Evolutionary conservation across 1,284 basidiomycete genomes (phyloP).

Genomic region (Melampsora americana): DNA sequence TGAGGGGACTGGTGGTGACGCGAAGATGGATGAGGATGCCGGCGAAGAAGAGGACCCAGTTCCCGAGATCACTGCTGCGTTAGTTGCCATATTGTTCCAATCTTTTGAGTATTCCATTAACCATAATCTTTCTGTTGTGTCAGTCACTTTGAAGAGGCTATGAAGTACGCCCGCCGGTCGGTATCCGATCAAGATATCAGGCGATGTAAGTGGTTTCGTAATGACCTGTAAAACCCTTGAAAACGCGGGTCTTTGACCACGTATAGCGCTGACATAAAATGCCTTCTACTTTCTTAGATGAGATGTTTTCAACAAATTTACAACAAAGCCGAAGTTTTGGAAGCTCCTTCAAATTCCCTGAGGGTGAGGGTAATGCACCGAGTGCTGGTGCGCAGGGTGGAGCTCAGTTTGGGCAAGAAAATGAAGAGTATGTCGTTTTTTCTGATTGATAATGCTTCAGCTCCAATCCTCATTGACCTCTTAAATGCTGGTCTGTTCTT

Average conservation of each 20-base stretch:
- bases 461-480: too few species aligned
- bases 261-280: neutral
- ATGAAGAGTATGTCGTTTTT: conserved; percentile 19
- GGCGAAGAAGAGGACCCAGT: conserved; percentile 74
- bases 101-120: conserved; percentile 26
- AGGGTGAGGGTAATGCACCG: conserved; percentile 57
- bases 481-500: neutral
- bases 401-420: conserved; percentile 46
- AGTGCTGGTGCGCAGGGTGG: conserved; percentile 59
- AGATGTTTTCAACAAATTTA: conserved; percentile 62
- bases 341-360: conserved; percentile 95
- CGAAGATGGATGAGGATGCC: conserved; percentile 71
- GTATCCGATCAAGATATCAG: conserved; percentile 93
- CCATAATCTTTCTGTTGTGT: neutral
- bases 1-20: conserved; percentile 64
- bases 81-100: conserved; percentile 46
- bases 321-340: conserved; percentile 76
- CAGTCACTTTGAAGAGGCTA: conserved; percentile 91
- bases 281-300: neutral
- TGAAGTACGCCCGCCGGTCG: conserved; percentile 83
- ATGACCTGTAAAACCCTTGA: conserved; percentile 49
- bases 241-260: conserved; percentile 8
- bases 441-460: neutral
- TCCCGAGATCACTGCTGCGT: conserved; percentile 80
- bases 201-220: conserved; percentile 63